Base-by-base conservation (phyloP, 371 early-diverging fungal genomes). In the Mortierella polycephala region DNA sequence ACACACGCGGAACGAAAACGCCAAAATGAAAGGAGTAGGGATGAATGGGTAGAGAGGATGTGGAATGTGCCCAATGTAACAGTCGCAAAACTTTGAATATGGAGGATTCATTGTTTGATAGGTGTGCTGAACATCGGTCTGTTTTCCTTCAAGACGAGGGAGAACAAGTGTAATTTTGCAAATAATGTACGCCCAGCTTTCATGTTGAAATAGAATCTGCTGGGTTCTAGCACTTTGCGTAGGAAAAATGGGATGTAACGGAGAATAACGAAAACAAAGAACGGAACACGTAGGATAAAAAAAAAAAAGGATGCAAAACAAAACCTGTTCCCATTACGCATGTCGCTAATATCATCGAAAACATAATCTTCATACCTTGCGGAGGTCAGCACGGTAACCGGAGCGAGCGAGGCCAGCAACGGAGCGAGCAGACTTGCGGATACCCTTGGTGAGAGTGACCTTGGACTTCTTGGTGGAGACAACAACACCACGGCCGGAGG, bases 371-470 rank as follows among this genome's bases (percentile, higher is more conserved):
- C 74, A 71, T 86, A 90, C 91, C 83, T 90, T 81, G 83, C 87
- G 88, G 77, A 95, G 89, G 81, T 95, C 95, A 64, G 92, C 89
- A 70, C 95, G 90, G 91, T 94, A 93, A 60, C 82, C 81, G 63
- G 77, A 62, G 68, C 83, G 84, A 69, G 90, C 85, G 72, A 91
- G 84, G 75, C 92, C 82, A 88, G 89, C 92, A 81, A 94, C 88
- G 74, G 87, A 82, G 86, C 87, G 88, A 83, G 90, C 87, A 75
- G 92, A 83, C 79, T 83, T 84, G 81, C 94, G 92, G 80, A 86
- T 83, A 52, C 90, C 86, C 81, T 87, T 87, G 81, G 87, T 79
- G 73, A 94, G 81, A 74, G 86, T 89, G 81, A 86, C 49, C 85
- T 89, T 86, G 85, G 84, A 82, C 86, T 92, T 93, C 84, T 85